Evolutionary conservation across 1,284 basidiomycete genomes (phyloP).

Genomic region (Austroboletus novae-zelandiae): DNA sequence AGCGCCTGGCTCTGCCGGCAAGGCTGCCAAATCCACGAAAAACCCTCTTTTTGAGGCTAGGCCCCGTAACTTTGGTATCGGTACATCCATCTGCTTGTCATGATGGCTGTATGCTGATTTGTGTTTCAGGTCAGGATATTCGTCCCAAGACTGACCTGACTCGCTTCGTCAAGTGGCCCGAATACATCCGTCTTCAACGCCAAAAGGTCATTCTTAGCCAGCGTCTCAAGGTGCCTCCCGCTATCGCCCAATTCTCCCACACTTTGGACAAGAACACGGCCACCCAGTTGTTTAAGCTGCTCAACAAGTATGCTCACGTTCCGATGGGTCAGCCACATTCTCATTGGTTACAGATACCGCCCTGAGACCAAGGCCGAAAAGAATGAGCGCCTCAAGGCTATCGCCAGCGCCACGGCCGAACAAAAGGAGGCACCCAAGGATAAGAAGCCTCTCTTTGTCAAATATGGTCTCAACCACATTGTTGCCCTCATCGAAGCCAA

Average conservation of each 20-base stretch:
- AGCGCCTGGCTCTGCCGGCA: constrained; percentile 73
- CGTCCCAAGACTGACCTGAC: constrained; percentile 90
- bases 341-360: constrained; percentile 51
- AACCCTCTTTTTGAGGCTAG: constrained; percentile 95
- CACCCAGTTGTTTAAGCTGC: constrained; percentile 95
- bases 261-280: constrained; percentile 99
- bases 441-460: constrained; percentile 94
- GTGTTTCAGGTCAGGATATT: constrained; percentile 82
- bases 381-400: constrained; percentile 85
- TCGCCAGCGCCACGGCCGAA: constrained; percentile 76
- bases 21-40: constrained; percentile 76
- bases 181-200: constrained; percentile 97
- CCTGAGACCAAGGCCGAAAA: constrained; percentile 97
- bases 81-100: constrained; percentile 46
- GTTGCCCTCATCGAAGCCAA: constrained; percentile 96
- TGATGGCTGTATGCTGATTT: not conserved
- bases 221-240: constrained; percentile 97
- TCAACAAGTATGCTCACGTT: constrained; percentile 78
- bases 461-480: constrained; percentile 97
- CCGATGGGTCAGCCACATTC: not conserved
- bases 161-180: constrained; percentile 99
- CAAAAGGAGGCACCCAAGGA: constrained; percentile 78
- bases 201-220: constrained; percentile 99
- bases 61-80: constrained; percentile 94
- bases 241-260: constrained; percentile 97